These are phyloP conservation scores for Saxispiralis lemnorum DNA, from an alignment of 495 filamentous ascomycete species.

Conservation along the genomic window DNA sequence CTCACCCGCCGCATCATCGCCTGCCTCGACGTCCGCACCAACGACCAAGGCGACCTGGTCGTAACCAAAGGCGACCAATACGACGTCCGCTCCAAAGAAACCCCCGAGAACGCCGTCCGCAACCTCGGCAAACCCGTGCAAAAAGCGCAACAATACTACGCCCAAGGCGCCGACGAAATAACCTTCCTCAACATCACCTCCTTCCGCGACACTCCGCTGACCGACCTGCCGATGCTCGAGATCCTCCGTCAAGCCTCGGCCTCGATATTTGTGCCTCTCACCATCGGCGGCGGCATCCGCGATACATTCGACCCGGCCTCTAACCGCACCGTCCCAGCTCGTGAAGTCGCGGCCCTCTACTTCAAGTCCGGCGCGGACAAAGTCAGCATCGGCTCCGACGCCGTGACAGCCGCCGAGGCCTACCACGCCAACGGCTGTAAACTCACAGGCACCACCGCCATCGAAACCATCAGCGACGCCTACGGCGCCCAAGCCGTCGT, in stretches of 20 bases:
- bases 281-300: constrained; percentile 84
- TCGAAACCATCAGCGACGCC: constrained; percentile 80
- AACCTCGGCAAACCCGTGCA: constrained; percentile 95
- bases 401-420: constrained; percentile 78
- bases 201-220: constrained; percentile 83
- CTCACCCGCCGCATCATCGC: constrained; percentile 83
- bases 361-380: constrained; percentile 98
- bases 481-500: constrained; percentile 97
- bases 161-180: constrained; percentile 89
- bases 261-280: constrained; percentile 93
- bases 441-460: constrained; percentile 65
- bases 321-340: constrained; percentile 74
- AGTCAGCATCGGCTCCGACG: constrained; percentile 91
- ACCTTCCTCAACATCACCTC: constrained; percentile 97
- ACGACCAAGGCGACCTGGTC: constrained; percentile 85
- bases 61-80: constrained; percentile 98
- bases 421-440: constrained; percentile 52
- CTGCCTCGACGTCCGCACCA: constrained; percentile 90
- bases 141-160: constrained; percentile 84
- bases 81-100: constrained; percentile 84
- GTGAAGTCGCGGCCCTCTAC: constrained; percentile 90
- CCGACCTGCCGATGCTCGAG: constrained; percentile 89
- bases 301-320: constrained; percentile 57
- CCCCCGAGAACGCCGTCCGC: constrained; percentile 48
- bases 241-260: constrained; percentile 69